Conservation (phyloP, 305 asterid species). For the Striga hermonthica region DNA sequence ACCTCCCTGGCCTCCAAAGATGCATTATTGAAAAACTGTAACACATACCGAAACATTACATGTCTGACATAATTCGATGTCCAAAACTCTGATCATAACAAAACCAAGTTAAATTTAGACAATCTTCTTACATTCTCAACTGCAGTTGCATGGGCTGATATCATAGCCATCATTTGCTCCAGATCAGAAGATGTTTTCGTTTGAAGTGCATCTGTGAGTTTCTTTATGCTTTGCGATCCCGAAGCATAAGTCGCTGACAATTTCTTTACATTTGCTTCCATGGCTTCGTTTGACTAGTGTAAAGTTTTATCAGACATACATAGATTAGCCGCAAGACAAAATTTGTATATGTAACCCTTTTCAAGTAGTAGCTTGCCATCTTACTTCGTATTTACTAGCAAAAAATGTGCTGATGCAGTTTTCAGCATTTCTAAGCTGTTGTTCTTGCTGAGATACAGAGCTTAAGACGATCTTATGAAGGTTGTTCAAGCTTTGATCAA, state of each 20-base stretch:
- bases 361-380: conserved; percentile 23
- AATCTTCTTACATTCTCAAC: conserved; percentile 56
- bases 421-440: conserved; percentile 55
- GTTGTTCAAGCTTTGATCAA: conserved; percentile 58
- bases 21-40: conserved; percentile 54
- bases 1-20: conserved; percentile 61
- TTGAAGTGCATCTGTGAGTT: conserved; percentile 47
- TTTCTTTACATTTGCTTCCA: conserved; percentile 61
- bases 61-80: too few species aligned
- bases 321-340: conserved; percentile 29
- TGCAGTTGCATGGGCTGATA: conserved; percentile 46
- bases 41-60: conserved; percentile 7
- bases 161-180: conserved; percentile 49
- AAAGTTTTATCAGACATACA: conserved; percentile 17
- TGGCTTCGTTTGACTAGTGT: conserved; percentile 50
- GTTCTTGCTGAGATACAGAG: conserved; percentile 66
- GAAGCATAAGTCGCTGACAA: conserved; percentile 51
- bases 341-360: conserved; percentile 10
- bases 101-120: background rate
- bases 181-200: conserved; percentile 56
- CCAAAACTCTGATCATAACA: background rate
- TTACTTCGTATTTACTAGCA: conserved; percentile 61
- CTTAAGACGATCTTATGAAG: conserved; percentile 53
- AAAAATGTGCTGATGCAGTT: conserved; percentile 49
- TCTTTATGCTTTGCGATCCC: conserved; percentile 48